Conservation (phyloP, 371 early-diverging fungal species). For the Mortierella sp. region DNA sequence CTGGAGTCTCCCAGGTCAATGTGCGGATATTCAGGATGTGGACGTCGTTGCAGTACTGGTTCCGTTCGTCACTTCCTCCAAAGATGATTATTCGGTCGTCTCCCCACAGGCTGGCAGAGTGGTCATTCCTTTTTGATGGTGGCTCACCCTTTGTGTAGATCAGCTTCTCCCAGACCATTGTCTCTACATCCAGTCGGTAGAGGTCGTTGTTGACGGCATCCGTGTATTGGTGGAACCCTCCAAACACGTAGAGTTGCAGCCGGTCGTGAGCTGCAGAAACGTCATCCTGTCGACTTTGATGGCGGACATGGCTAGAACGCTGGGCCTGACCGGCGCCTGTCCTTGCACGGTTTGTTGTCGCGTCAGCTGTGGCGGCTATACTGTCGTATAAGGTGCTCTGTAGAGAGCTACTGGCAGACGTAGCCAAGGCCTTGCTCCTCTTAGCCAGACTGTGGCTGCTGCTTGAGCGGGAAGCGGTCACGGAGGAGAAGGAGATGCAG, state of each 20-base stretch:
- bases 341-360: constrained; percentile 16
- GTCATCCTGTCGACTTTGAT: constrained; percentile 40
- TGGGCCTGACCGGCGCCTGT: constrained; percentile 18
- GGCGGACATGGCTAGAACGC: constrained; percentile 15
- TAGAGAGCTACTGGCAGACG: constrained; percentile 10
- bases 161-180: constrained; percentile 69
- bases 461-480: constrained; percentile 28
- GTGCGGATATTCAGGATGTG: constrained; percentile 69
- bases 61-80: constrained; percentile 79
- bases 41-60: constrained; percentile 72
- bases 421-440: constrained; percentile 2
- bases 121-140: constrained; percentile 77
- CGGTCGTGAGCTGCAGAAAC: constrained; percentile 17
- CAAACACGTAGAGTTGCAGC: constrained; percentile 70
- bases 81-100: constrained; percentile 76
- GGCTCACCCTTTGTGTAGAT: constrained; percentile 72
- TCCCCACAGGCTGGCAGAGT: constrained; percentile 74
- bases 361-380: constrained; percentile 1
- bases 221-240: constrained; percentile 79
- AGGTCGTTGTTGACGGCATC: constrained; percentile 79
- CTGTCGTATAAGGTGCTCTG: constrained; percentile 20
- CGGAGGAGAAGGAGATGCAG: constrained; percentile 47
- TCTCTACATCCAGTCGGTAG: constrained; percentile 62
- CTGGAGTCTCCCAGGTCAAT: constrained; percentile 76
- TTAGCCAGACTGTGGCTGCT: constrained; percentile 17